phyloP scores from a whole-genome alignment of 306 rosid genomes.

The Vigna hirtella region DNA sequence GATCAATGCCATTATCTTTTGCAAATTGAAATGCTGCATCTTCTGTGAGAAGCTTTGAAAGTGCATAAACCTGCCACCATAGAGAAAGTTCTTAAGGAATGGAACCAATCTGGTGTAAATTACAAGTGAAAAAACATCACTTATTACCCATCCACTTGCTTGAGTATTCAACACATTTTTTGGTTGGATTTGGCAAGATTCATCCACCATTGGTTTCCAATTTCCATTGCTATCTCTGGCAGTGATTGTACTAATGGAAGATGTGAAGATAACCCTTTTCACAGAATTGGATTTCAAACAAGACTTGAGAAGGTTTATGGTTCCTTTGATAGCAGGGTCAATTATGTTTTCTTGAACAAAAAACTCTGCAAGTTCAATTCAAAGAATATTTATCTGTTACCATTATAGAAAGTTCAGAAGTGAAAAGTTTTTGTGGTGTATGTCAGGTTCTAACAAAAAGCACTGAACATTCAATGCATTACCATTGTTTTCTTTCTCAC shows the following conservation, averaged over 20 bases:
- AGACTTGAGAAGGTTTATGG: conserved; percentile 65
- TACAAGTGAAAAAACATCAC: conserved; percentile 12
- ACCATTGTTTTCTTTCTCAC: conserved; percentile 63
- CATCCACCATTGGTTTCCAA: conserved; percentile 70
- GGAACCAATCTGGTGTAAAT: background rate
- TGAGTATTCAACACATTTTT: conserved; percentile 62
- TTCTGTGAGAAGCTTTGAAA: conserved; percentile 72
- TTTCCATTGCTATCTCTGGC: conserved; percentile 63
- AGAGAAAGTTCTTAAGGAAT: conserved; percentile 2
- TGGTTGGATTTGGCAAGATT: conserved; percentile 62
- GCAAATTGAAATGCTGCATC: conserved; percentile 81
- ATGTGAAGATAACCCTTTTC: conserved; percentile 80
- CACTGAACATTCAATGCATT: conserved; percentile 16
- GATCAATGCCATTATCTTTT: conserved; percentile 64
- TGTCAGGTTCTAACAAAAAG: background rate
- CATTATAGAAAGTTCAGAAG: conserved; percentile 9
- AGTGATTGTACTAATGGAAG: conserved; percentile 78
- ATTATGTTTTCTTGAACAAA: conserved; percentile 61
- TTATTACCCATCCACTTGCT: conserved; percentile 85
- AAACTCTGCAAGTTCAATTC: conserved; percentile 52
- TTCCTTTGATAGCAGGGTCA: conserved; percentile 70
- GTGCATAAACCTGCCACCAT: conserved; percentile 66
- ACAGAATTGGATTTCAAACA: conserved; percentile 77
- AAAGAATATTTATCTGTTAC: conserved; percentile 25
- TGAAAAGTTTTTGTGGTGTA: background rate